Evolutionary conservation across 2,329 filamentous ascomycete species (phyloP).

Genomic region (Sphaerostilbella broomeana): DNA sequence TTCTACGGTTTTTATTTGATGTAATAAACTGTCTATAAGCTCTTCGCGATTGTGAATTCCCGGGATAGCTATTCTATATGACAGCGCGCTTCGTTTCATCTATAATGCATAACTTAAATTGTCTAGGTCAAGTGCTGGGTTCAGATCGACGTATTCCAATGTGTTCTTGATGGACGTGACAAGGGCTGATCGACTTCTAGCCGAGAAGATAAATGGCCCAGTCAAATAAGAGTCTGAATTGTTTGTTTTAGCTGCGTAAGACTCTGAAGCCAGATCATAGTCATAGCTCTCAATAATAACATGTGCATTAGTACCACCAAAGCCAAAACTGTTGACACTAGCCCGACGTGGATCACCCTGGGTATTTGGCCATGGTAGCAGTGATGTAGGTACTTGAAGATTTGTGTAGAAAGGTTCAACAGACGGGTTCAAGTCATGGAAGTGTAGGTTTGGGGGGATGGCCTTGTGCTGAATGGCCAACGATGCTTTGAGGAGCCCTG

Average conservation of each 20-base stretch:
- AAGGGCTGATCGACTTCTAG: not conserved
- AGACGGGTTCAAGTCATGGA: conserved; percentile 23
- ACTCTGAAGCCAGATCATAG: no score
- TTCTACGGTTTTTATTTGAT: not conserved
- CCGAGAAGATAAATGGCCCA: not conserved
- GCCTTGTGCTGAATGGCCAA: conserved; percentile 1
- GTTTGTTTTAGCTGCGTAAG: not conserved
- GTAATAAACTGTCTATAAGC: not conserved
- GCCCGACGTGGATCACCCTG: conserved; percentile 13
- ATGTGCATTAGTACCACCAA: conserved; percentile 39
- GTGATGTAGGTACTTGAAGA: conserved; percentile 17
- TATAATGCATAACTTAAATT: not conserved
- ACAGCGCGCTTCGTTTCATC: not conserved
- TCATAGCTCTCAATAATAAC: conserved; percentile 28
- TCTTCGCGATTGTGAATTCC: not conserved
- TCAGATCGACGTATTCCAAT: not conserved
- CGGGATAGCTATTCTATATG: not conserved
- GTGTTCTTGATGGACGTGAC: not conserved
- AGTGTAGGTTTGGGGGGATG: conserved; percentile 27
- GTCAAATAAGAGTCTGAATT: not conserved
- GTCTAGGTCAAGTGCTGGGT: not conserved
- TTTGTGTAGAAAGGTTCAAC: conserved; percentile 20
- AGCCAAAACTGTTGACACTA: conserved; percentile 32
- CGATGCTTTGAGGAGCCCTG: conserved; percentile 4
- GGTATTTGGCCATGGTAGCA: conserved; percentile 18